A percentile compares a stretch with the other conserved stretches of the same genome.
These are phyloP conservation scores for Drechslerella coelobrocha DNA, from an alignment of 2,329 filamentous ascomycete genomes.

Conservation along the genomic window DNA sequence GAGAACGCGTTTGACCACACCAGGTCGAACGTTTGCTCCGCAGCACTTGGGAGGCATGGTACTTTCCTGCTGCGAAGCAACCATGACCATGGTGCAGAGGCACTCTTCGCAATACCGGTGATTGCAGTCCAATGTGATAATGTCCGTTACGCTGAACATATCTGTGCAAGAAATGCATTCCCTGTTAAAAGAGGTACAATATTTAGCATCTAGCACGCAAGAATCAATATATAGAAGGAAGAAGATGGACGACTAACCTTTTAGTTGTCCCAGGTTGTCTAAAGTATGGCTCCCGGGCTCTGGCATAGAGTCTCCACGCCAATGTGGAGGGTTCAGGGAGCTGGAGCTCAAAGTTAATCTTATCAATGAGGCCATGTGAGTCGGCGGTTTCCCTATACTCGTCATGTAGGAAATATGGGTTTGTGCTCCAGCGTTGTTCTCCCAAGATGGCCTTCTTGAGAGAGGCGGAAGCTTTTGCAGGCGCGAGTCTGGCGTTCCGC, in stretches of 20 bases:
- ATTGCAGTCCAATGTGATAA: conserved; percentile 28
- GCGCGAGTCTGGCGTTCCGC: conserved; percentile 30
- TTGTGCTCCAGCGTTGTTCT: conserved; percentile 28
- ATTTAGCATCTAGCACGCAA: background rate
- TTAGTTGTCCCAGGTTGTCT: conserved; percentile 31
- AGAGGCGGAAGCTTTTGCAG: conserved; percentile 31
- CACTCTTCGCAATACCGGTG: conserved; percentile 40
- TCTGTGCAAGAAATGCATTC: conserved; percentile 48
- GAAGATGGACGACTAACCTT: conserved; percentile 10
- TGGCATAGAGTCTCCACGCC: conserved; percentile 36
- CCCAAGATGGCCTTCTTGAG: conserved; percentile 37
- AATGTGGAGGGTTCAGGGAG: conserved; percentile 20
- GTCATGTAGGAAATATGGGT: conserved; percentile 41
- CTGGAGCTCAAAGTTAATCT: conserved; percentile 32
- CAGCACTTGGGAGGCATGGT: conserved; percentile 50
- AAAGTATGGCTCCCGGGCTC: conserved; percentile 42
- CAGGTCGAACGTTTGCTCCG: conserved; percentile 18
- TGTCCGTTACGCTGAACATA: conserved; percentile 32
- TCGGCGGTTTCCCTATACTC: conserved; percentile 24
- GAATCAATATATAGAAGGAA: background rate
- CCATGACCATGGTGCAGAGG: conserved; percentile 35
- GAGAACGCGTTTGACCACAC: conserved; percentile 34
- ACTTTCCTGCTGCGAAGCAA: conserved; percentile 34
- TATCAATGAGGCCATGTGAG: conserved; percentile 35
- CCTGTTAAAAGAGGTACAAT: conserved; percentile 10